These are phyloP conservation scores for Diaporthe humulicola DNA, from an alignment of 2,329 filamentous ascomycete species.

Conservation along the genomic window DNA sequence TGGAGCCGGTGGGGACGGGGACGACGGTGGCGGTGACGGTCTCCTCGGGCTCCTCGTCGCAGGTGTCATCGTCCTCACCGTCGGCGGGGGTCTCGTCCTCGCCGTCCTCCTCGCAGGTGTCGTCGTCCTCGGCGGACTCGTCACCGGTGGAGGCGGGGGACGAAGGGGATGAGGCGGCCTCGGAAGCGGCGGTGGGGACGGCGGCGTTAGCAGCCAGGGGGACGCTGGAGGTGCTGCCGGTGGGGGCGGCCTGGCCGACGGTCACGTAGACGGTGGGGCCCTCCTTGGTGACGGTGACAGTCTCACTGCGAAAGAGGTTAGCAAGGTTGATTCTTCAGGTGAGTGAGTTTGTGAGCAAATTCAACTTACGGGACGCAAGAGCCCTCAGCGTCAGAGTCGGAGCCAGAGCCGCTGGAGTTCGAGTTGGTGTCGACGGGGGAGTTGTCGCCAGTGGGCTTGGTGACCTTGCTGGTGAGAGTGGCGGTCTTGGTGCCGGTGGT, in stretches of 20 bases:
- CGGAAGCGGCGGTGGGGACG: constrained; percentile 22
- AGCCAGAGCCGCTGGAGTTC: constrained; percentile 22
- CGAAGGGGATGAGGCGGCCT: not conserved
- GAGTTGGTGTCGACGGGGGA: constrained; percentile 22
- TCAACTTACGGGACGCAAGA: constrained; percentile 31
- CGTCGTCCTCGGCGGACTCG: constrained; percentile 7
- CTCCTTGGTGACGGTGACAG: constrained; percentile 42
- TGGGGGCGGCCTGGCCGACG: constrained; percentile 18
- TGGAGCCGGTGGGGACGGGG: constrained; percentile 29
- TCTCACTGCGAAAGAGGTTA: constrained; percentile 23
- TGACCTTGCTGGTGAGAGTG: constrained; percentile 35
- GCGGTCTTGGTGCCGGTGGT: constrained; percentile 36
- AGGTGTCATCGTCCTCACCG: constrained; percentile 32
- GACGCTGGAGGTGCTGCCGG: constrained; percentile 13
- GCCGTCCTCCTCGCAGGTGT: constrained; percentile 35
- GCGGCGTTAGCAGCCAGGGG: constrained; percentile 34
- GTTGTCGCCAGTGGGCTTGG: constrained; percentile 19
- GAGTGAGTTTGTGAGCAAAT: not conserved
- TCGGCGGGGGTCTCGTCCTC: constrained; percentile 20
- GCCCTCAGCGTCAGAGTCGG: constrained; percentile 29
- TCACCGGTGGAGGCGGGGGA: not conserved
- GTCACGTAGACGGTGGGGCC: constrained; percentile 44
- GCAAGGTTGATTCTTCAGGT: not conserved
- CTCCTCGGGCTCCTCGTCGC: constrained; percentile 35
- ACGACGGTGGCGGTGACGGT: constrained; percentile 40